A percentile compares a stretch with the other conserved stretches of the same genome.
Conservation (phyloP, 2,329 filamentous ascomycete genomes). For the Venturia carpophila region DNA sequence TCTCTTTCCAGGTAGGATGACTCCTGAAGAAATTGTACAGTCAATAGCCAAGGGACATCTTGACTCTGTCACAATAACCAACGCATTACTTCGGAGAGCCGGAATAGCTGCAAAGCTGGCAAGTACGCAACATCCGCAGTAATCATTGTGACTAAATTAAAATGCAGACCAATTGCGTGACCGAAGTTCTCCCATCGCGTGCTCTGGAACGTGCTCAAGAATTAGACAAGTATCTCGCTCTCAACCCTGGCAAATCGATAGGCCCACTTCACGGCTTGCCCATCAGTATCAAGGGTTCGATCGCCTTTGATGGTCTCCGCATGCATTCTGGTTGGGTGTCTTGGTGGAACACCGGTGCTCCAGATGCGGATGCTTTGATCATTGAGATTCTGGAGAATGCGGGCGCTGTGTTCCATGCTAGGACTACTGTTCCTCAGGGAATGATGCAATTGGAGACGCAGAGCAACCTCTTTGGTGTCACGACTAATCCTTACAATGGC, state of each 20-base stretch:
- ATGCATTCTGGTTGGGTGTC: slow-evolving; percentile 43
- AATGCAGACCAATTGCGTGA: slow-evolving; percentile 39
- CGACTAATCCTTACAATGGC: slow-evolving; percentile 47
- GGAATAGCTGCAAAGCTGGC: slow-evolving; percentile 45
- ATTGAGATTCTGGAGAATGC: slow-evolving; percentile 41
- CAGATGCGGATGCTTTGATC: slow-evolving; percentile 41
- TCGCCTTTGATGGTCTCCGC: slow-evolving; percentile 42
- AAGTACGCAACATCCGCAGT: not conserved
- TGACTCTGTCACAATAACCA: slow-evolving; percentile 39
- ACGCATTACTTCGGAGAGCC: slow-evolving; percentile 48
- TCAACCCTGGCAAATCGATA: slow-evolving; percentile 30
- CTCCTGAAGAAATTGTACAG: slow-evolving; percentile 36
- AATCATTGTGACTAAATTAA: not conserved
- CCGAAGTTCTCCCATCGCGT: slow-evolving; percentile 35
- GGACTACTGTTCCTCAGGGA: slow-evolving; percentile 48
- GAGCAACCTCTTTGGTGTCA: slow-evolving; percentile 45
- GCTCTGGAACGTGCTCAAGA: slow-evolving; percentile 34
- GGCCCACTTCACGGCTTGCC: slow-evolving; percentile 46
- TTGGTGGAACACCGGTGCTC: slow-evolving; percentile 39
- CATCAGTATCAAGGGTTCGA: slow-evolving; percentile 45
- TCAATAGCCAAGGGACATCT: slow-evolving; percentile 39
- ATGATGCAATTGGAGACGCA: slow-evolving; percentile 48
- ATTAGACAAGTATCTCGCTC: slow-evolving; percentile 33
- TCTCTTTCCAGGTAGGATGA: slow-evolving; percentile 36
- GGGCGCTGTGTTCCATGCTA: slow-evolving; percentile 45